Percentiles rank a stretch among this genome's conserved stretches.
Evolutionary conservation across 371 early-diverging fungal genomes (phyloP).

Genomic region (Mortierella sp.): DNA sequence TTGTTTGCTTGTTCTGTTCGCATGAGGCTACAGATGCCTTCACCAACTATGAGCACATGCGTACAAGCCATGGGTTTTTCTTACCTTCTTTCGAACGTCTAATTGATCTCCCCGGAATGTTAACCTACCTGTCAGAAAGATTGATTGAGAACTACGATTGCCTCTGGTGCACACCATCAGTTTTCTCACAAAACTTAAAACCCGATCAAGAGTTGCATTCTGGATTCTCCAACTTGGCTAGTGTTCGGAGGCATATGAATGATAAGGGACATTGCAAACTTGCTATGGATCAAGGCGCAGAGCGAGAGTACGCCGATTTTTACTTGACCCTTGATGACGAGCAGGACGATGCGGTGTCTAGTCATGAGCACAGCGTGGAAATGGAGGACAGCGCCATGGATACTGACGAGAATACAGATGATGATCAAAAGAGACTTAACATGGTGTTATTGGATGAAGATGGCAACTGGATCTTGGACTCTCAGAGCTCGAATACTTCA

Average conservation of each 20-base stretch:
- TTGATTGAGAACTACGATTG: constrained; percentile 69
- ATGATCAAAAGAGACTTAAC: constrained; percentile 37
- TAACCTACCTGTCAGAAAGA: constrained; percentile 73
- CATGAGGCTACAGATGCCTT: constrained; percentile 30
- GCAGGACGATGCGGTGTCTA: constrained; percentile 7
- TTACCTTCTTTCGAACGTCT: constrained; percentile 73
- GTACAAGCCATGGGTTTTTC: constrained; percentile 71
- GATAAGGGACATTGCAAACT: constrained; percentile 80
- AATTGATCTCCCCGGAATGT: constrained; percentile 67
- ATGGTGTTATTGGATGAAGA: constrained; percentile 44
- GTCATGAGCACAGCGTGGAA: constrained; percentile 11
- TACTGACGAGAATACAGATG: constrained; percentile 22
- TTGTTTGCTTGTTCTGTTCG: constrained; percentile 62
- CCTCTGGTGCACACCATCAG: constrained; percentile 67
- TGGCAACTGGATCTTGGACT: constrained; percentile 55
- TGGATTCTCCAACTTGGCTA: constrained; percentile 62
- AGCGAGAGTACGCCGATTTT: constrained; percentile 69
- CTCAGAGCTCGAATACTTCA: background rate
- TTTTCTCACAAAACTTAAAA: constrained; percentile 34
- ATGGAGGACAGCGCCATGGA: constrained; percentile 38
- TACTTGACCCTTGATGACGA: constrained; percentile 64
- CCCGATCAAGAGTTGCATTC: constrained; percentile 51
- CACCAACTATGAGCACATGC: constrained; percentile 72
- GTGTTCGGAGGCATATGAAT: constrained; percentile 75
- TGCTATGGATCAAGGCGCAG: constrained; percentile 68